Percentiles rank a stretch among this genome's conserved stretches.
Evolutionary conservation across 495 filamentous ascomycete species (phyloP).

Genomic region (Rusavskia elegans): DNA sequence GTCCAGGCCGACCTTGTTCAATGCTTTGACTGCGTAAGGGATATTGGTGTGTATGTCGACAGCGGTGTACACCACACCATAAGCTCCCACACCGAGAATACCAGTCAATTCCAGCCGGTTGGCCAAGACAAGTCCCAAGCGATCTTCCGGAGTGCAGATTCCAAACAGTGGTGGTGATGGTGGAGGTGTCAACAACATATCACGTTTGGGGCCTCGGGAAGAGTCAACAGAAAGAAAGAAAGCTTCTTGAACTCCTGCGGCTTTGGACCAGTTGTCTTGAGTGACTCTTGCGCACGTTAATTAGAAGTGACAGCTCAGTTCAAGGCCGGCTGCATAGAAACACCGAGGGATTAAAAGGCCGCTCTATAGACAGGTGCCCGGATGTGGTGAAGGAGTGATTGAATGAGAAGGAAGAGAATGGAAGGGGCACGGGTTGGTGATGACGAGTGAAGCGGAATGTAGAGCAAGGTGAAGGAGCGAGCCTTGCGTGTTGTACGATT

Average conservation of each 20-base stretch:
- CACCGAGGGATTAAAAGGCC: background rate
- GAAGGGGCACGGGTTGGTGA: constrained; percentile 1
- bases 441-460: background rate
- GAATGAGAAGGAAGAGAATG: constrained; percentile 5
- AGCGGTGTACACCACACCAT: constrained; percentile 92
- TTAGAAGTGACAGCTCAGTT: background rate
- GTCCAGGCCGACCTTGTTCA: constrained; percentile 87
- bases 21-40: constrained; percentile 87
- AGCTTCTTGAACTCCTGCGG: background rate
- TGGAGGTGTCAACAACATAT: constrained; percentile 40
- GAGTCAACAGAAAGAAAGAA: constrained; percentile 18
- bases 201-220: background rate
- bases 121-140: constrained; percentile 71
- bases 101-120: constrained; percentile 66
- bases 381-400: constrained; percentile 3
- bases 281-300: background rate
- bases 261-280: too few species aligned
- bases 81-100: constrained; percentile 86
- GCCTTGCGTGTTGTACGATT: background rate
- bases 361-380: constrained; percentile 11
- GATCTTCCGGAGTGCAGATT: constrained; percentile 58
- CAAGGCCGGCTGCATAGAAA: background rate
- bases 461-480: constrained; percentile 1
- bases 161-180: constrained; percentile 36
- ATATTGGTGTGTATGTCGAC: constrained; percentile 70